Conservation (phyloP, 371 early-diverging fungal species). For the Mortierella sp. region DNA sequence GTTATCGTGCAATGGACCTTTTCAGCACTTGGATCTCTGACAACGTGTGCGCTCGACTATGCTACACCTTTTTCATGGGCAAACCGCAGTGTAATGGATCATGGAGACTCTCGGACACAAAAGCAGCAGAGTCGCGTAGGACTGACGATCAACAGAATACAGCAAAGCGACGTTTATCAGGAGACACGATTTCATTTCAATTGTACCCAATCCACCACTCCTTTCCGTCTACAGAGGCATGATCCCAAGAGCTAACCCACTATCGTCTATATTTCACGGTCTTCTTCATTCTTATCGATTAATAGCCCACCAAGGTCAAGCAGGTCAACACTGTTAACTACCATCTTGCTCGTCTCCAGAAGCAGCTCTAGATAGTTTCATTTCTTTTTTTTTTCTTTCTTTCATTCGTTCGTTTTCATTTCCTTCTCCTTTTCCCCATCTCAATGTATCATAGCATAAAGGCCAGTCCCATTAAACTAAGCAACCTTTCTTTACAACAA, state of each 20-base stretch:
- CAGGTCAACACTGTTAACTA: slow-evolving; percentile 74
- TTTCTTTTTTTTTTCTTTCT: not conserved
- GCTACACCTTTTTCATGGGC: too few species aligned
- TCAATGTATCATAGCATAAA: slow-evolving; percentile 24
- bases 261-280: not conserved
- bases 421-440: not conserved
- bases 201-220: not conserved
- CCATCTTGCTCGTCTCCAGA: slow-evolving; percentile 76
- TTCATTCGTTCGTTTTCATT: not conserved
- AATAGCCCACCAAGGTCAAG: slow-evolving; percentile 65
- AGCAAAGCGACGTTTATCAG: not conserved
- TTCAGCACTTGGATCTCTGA: too few species aligned
- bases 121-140: not conserved
- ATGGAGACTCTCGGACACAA: not conserved
- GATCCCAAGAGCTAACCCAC: not conserved
- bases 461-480: not conserved
- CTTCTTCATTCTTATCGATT: not conserved
- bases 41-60: not conserved
- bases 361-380: slow-evolving; percentile 62
- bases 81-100: not conserved
- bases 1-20: too few species aligned
- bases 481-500: not conserved
- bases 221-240: not conserved
- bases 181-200: not conserved
- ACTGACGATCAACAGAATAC: not conserved